Percentiles rank a stretch among this genome's conserved stretches.
phyloP scores from a whole-genome alignment of 176 grass and related monocot genomes.

The Leersia perrieri region DNA sequence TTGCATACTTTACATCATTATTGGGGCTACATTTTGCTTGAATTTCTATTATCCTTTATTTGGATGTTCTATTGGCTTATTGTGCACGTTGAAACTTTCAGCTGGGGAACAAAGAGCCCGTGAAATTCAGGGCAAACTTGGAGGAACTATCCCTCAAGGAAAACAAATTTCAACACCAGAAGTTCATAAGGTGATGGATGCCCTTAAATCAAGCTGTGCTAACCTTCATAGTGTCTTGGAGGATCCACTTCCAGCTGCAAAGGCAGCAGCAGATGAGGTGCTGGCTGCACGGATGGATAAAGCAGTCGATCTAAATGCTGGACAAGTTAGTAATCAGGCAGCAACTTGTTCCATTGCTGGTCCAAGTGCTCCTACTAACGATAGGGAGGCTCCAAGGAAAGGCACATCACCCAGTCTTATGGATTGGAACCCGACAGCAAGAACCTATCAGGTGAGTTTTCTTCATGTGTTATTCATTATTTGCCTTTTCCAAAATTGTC shows the following conservation, averaged over 20 bases:
- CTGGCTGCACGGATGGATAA: slow-evolving; percentile 36
- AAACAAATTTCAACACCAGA: slow-evolving; percentile 42
- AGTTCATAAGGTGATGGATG: slow-evolving; percentile 36
- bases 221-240: slow-evolving; percentile 43
- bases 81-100: slow-evolving; percentile 28
- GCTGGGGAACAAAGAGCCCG: slow-evolving; percentile 20
- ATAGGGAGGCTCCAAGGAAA: slow-evolving; percentile 1
- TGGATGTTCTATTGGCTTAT: background rate
- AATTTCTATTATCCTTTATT: no score
- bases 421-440: slow-evolving; percentile 62
- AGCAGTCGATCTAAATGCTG: background rate
- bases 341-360: slow-evolving; percentile 7
- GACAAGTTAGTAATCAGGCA: slow-evolving; percentile 2
- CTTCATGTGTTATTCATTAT: background rate
- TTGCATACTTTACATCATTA: background rate
- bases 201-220: slow-evolving; percentile 48
- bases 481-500: background rate
- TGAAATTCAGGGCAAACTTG: slow-evolving; percentile 26
- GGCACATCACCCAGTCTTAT: slow-evolving; percentile 29
- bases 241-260: slow-evolving; percentile 60
- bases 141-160: background rate
- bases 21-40: background rate
- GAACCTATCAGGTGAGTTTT: slow-evolving; percentile 34
- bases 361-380: background rate
- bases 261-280: slow-evolving; percentile 43